phyloP scores from a whole-genome alignment of 1,139 yeast species.

The Pichia cactophila region DNA sequence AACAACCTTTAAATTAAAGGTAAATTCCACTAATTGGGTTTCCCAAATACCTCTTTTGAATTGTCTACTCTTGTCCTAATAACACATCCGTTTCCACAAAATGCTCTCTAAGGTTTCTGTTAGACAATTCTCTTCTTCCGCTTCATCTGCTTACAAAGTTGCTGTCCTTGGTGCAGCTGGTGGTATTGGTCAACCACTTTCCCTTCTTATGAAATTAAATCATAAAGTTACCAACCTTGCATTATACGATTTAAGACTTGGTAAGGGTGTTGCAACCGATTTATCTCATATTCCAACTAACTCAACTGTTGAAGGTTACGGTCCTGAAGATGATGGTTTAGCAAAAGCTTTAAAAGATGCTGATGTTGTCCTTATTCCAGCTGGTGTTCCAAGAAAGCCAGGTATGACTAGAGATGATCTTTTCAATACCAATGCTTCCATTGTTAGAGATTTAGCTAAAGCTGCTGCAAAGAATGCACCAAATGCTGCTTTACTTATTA shows the following conservation, averaged over 20 bases:
- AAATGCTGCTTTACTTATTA: slow-evolving; percentile 77
- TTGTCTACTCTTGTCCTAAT: no score
- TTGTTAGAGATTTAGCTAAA: slow-evolving; percentile 85
- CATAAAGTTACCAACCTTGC: slow-evolving; percentile 78
- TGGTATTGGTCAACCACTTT: slow-evolving; percentile 98
- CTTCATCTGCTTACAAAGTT: slow-evolving; percentile 66
- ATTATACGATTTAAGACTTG: slow-evolving; percentile 86
- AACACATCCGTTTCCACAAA: background rate
- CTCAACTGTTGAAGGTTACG: slow-evolving; percentile 74
- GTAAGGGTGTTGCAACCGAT: slow-evolving; percentile 97
- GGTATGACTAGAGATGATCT: slow-evolving; percentile 99
- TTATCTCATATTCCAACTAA: slow-evolving; percentile 88
- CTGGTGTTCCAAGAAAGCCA: slow-evolving; percentile 99
- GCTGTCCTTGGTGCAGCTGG: slow-evolving; percentile 96
- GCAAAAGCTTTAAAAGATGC: slow-evolving; percentile 69
- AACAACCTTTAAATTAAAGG: background rate
- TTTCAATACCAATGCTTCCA: slow-evolving; percentile 95
- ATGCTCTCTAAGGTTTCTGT: slow-evolving; percentile 33
- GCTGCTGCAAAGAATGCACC: slow-evolving; percentile 85
- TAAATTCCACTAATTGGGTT: no score
- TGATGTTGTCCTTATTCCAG: slow-evolving; percentile 90
- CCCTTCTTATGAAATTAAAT: slow-evolving; percentile 82
- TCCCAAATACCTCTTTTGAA: no score
- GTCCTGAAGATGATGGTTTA: slow-evolving; percentile 83
- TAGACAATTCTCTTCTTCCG: slow-evolving; percentile 57